Base-by-base conservation (phyloP, 192 early-diverging fungal species). In the Chytriomyces sp. region DNA sequence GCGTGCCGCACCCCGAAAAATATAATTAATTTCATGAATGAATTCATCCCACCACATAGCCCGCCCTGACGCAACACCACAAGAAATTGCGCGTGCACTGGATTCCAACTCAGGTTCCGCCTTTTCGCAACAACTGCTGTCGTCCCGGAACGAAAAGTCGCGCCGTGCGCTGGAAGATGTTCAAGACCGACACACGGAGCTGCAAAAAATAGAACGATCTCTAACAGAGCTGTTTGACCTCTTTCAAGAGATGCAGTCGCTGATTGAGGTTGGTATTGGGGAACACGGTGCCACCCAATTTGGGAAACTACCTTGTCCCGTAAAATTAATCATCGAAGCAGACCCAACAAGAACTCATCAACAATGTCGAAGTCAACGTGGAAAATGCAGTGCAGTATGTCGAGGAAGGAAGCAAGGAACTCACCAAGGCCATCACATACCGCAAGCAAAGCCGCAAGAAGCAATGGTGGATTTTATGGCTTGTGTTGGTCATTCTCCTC, bases 231-330 rank as follows among this genome's bases (percentile, higher is more conserved):
- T 90, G 8, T 82, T 83, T 28, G 73, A 73, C 5, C 72, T 90
- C 44, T 89, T 90, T 64, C 77, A 86, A 73, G 89, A 90, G 28
- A 89, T 90, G 89, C 84, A 89, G 59, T 63, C 44, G 25, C 30
- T 90, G 41, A 67, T 90, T 28, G 86, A 88, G 31, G 80, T 81
- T 49, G 4, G 64, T 44, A 19, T n/a, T n/a, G 10, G 31, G 3
- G 4, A 28, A 3, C 14, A 3, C 67, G 41, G 25, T 52, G 52
- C 5, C 28, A 55, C 4, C 4, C 32, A 32, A 30, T n/a, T n/a
- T n/a, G 54, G 6, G 25, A 6, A n/a, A 4, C 25, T 31, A 19
- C 31, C 5, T 31, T 56, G 54, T 4, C 54, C 4, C 4, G 6
- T 31, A 56, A 7, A 31, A n/a, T 56, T 41, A 60, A 52, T 37